phyloP scores from a whole-genome alignment of 805 yeast species.

The Cyberlindnera veronae region DNA sequence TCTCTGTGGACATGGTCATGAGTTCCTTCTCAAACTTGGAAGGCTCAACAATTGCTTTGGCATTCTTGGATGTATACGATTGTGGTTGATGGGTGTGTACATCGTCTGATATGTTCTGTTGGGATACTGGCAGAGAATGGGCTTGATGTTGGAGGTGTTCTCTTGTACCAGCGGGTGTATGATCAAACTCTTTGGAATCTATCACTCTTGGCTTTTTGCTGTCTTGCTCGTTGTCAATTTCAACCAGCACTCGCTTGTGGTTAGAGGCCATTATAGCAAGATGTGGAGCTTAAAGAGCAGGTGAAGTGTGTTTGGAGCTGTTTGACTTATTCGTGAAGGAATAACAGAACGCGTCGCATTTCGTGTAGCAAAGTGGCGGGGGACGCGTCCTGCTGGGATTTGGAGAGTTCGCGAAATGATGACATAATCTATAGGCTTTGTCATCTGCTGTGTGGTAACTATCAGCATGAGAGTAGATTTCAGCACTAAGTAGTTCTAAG shows the following conservation, averaged over 20 bases:
- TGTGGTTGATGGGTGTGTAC: conserved; percentile 26
- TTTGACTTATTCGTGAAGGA: neutral
- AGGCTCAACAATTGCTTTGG: conserved; percentile 33
- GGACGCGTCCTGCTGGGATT: neutral
- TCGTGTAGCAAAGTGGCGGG: neutral
- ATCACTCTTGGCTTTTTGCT: conserved; percentile 19
- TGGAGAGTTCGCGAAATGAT: neutral
- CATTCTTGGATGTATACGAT: conserved; percentile 28
- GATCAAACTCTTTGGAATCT: conserved; percentile 12
- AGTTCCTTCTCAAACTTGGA: conserved; percentile 54
- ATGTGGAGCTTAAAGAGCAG: neutral
- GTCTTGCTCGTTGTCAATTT: conserved; percentile 2
- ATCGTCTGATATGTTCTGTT: conserved; percentile 12
- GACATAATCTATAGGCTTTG: neutral
- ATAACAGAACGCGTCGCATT: conserved; percentile 1
- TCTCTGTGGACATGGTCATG: conserved; percentile 38
- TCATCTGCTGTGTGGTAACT: no score
- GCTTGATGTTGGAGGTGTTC: conserved; percentile 26
- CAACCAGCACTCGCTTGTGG: conserved; percentile 4
- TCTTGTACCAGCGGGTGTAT: conserved; percentile 18
- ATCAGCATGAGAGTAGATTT: no score
- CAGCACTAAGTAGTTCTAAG: no score
- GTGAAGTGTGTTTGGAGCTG: neutral
- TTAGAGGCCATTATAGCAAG: neutral
- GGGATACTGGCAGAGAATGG: conserved; percentile 27